These are phyloP conservation scores for Lagerstroemia speciosa DNA, from an alignment of 345 rosid genomes.

Conservation along the genomic window DNA sequence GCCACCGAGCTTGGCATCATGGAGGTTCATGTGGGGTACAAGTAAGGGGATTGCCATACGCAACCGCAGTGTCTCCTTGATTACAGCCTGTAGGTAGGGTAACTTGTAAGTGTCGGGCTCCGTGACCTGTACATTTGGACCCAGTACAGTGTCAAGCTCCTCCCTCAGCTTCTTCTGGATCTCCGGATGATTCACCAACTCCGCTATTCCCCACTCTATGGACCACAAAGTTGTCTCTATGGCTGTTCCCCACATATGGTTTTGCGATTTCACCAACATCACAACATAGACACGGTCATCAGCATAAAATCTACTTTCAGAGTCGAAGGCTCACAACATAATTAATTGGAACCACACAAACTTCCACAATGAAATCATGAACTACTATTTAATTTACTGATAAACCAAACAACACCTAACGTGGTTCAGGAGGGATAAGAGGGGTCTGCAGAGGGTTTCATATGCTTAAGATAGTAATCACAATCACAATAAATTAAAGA, in stretches of 20 bases:
- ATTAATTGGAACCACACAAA: too few species aligned
- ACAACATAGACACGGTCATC: too few species aligned
- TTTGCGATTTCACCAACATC: too few species aligned
- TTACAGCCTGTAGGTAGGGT: slow-evolving; percentile 88
- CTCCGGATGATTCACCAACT: slow-evolving; percentile 83
- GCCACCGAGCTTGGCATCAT: slow-evolving; percentile 80
- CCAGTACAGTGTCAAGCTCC: slow-evolving; percentile 71
- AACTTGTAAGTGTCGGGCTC: slow-evolving; percentile 78
- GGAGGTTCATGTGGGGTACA: slow-evolving; percentile 97
- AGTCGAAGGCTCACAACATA: too few species aligned
- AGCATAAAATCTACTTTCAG: too few species aligned
- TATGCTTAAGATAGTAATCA: not conserved
- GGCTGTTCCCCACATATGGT: slow-evolving; percentile 32
- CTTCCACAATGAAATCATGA: too few species aligned
- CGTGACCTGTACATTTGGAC: slow-evolving; percentile 60
- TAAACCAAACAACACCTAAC: too few species aligned
- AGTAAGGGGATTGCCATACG: slow-evolving; percentile 97
- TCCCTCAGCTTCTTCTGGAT: slow-evolving; percentile 66
- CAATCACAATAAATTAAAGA: too few species aligned
- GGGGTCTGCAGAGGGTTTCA: not conserved
- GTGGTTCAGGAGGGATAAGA: too few species aligned
- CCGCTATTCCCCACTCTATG: slow-evolving; percentile 92
- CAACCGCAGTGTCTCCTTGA: slow-evolving; percentile 84
- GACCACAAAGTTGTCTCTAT: slow-evolving; percentile 97
- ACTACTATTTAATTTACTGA: too few species aligned